Conservation (phyloP, 2,329 filamentous ascomycete genomes). For the Rugonectria rugulosa region DNA sequence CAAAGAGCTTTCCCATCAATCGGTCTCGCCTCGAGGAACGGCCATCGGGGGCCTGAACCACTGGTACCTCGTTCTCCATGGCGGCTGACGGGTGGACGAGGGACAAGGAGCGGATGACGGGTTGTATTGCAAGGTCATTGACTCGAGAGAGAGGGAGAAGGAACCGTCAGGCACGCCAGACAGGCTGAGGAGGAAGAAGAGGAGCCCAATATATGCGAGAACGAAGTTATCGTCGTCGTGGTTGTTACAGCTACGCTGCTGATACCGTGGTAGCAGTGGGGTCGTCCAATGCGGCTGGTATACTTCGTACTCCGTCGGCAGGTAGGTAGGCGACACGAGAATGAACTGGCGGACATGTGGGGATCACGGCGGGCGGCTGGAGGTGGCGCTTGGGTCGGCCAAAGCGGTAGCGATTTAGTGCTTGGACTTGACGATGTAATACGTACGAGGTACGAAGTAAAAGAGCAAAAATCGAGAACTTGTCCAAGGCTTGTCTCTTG, state of each 20-base stretch:
- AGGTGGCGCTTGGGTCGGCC: constrained; percentile 34
- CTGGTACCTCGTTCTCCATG: constrained; percentile 57
- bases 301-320: too few relatives aligned
- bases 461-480: neutral
- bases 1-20: constrained; percentile 70
- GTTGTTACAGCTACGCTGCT: constrained; percentile 29
- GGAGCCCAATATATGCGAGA: constrained; percentile 21
- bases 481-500: neutral
- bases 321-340: constrained; percentile 39
- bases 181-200: constrained; percentile 21
- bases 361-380: constrained; percentile 36
- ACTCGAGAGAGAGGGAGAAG: constrained; percentile 28
- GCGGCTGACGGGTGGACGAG: constrained; percentile 25
- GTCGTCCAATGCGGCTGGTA: constrained; percentile 40
- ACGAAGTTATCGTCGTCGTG: constrained; percentile 26
- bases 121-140: constrained; percentile 41
- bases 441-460: neutral
- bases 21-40: constrained; percentile 59
- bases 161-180: constrained; percentile 28
- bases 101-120: constrained; percentile 16
- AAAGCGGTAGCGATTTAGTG: constrained; percentile 22
- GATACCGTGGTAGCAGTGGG: constrained; percentile 36
- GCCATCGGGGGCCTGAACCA: constrained; percentile 48
- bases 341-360: constrained; percentile 40
- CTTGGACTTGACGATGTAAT: constrained; percentile 12